Base-by-base conservation (phyloP, 495 filamentous ascomycete species). In the Aspergillus ostianus region DNA sequence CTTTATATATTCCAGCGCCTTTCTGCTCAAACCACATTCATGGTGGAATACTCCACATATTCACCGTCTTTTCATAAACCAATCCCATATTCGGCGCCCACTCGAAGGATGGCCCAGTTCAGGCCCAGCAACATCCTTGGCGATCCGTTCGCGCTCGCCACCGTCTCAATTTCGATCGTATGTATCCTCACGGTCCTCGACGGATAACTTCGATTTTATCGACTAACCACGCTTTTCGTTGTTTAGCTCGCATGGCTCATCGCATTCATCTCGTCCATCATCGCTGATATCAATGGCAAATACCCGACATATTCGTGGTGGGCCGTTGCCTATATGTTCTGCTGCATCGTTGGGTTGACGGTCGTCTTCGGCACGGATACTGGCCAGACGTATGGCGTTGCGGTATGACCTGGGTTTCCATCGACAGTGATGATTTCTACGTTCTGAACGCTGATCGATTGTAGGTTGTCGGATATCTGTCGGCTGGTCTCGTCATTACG, bases 71-170 rank as follows among this genome's bases (percentile, higher is more conserved):
- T 92, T 64, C 83, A 80, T 75, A 93, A 93, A 84, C 93, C 94
- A 89, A 87, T 91, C 70, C 55, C 44, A 32, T 59, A 60, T 61
- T 47, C 53, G 44, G 56, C 56, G 29, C 53, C 56, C 30, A 29
- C 55, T 32, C 57, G 32, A 41, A 76, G 51, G 65, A 80, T 76
- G 80, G 84, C 70, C 62, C 85, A 84, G 67, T 86, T 95, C 66
- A 88, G 84, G 63, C 75, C 92, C 70, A 91, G 90, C 67, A 92
- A 97, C 73, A 90, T 98, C 55, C 79, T 97, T 51, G 94, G 94
- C 65, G 93, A 98, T 77, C 95, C 95, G 3, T 97, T 99, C 77
- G 93, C 94, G 53, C 84, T 98, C 46, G 92, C 92, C 47, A 99
- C 94, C 17, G 84, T 94, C 46, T 96, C 92, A 27, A 97, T 99